phyloP scores from a whole-genome alignment of 192 early-diverging fungal genomes.

The Geosiphon pyriformis region DNA sequence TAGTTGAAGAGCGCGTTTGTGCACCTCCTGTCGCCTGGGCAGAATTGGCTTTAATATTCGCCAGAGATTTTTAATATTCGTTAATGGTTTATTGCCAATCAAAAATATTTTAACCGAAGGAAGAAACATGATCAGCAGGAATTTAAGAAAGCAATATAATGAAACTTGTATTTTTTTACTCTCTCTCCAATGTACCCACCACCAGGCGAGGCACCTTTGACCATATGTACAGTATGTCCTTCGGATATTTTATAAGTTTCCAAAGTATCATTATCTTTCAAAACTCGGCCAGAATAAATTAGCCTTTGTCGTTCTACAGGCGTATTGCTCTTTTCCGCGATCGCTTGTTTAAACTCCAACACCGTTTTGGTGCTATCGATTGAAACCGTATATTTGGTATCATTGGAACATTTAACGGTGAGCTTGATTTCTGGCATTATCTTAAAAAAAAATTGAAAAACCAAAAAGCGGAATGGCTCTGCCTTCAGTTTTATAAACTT shows the following conservation, averaged over 20 bases:
- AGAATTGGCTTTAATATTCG: not conserved
- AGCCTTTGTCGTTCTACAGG: slow-evolving; percentile 72
- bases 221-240: slow-evolving; percentile 90
- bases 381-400: slow-evolving; percentile 62
- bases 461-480: not conserved
- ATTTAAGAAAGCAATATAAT: not conserved
- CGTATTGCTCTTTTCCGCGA: slow-evolving; percentile 59
- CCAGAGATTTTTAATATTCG: not conserved
- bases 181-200: slow-evolving; percentile 5
- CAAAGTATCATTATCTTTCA: slow-evolving; percentile 85
- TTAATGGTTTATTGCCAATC: not conserved
- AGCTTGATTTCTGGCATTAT: slow-evolving; percentile 48
- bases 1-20: slow-evolving; percentile 1
- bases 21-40: not conserved
- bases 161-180: no score
- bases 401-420: slow-evolving; percentile 70
- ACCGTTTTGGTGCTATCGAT: slow-evolving; percentile 60
- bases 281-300: slow-evolving; percentile 89
- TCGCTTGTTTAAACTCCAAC: slow-evolving; percentile 68
- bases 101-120: no score
- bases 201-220: slow-evolving; percentile 55
- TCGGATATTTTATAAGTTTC: slow-evolving; percentile 76
- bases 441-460: not conserved
- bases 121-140: not conserved
- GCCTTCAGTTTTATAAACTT: not conserved